Percentiles rank a stretch among this genome's conserved stretches.
These are phyloP conservation scores for Geotrichum candidum DNA, from an alignment of 1,139 yeast species.

Conservation along the genomic window DNA sequence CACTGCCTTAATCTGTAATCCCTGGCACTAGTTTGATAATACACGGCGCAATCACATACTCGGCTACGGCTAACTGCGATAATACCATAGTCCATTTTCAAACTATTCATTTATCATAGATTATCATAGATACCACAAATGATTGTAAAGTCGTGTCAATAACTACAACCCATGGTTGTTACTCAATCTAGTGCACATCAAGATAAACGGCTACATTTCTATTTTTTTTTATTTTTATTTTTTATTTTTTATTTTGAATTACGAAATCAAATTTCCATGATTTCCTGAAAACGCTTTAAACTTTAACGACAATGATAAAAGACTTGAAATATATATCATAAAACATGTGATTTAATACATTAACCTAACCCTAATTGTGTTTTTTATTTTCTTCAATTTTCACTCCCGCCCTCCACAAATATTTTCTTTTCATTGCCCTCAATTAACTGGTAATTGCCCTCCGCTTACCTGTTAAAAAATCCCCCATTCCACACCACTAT, in stretches of 20 bases:
- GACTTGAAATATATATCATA: not conserved
- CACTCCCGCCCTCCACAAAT: conserved; percentile 4
- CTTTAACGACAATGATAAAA: not conserved
- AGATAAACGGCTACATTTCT: too few species aligned
- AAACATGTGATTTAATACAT: not conserved
- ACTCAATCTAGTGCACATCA: too few species aligned
- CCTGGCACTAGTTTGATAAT: not conserved
- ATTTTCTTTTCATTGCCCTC: not conserved
- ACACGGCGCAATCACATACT: not conserved
- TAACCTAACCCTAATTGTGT: not conserved
- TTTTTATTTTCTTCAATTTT: conserved; percentile 1
- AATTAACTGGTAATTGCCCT: not conserved
- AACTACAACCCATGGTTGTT: too few species aligned
- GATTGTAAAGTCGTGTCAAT: too few species aligned
- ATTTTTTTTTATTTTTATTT: too few species aligned
- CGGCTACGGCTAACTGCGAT: too few species aligned
- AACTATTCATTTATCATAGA: too few species aligned
- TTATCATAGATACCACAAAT: too few species aligned
- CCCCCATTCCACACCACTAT: not conserved
- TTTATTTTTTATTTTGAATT: too few species aligned
- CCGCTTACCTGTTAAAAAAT: conserved; percentile 2
- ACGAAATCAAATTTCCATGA: too few species aligned
- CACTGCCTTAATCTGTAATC: not conserved
- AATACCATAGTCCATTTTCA: too few species aligned
- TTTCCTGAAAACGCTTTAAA: not conserved